These are phyloP conservation scores for Ramichloridium luteum DNA, from an alignment of 2,329 filamentous ascomycete species.

Conservation along the genomic window DNA sequence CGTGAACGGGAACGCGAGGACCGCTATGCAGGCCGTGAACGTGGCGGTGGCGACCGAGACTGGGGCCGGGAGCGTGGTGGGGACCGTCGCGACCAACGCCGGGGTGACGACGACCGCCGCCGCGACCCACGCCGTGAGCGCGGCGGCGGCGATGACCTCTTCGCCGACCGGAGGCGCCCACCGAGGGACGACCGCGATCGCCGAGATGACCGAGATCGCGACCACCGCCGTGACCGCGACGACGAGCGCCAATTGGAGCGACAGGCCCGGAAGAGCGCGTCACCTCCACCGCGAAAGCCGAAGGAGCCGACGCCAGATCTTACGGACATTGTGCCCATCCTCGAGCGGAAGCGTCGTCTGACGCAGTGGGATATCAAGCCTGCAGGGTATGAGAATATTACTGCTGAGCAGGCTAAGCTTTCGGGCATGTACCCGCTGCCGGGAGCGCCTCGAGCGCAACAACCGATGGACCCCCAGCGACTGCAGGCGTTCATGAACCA, in stretches of 20 bases:
- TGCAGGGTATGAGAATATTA: conserved; percentile 94
- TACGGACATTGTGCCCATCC: conserved; percentile 68
- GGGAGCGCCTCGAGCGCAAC: conserved; percentile 73
- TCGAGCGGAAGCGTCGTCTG: conserved; percentile 79
- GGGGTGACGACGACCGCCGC: conserved; percentile 45
- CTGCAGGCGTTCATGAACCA: conserved; percentile 94
- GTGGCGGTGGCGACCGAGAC: conserved; percentile 39
- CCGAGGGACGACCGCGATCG: conserved; percentile 31
- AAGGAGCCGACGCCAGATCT: conserved; percentile 93
- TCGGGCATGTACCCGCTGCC: conserved; percentile 98
- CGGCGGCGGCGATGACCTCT: conserved; percentile 27
- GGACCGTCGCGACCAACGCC: conserved; percentile 49
- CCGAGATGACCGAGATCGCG: conserved; percentile 28
- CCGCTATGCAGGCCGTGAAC: conserved; percentile 55
- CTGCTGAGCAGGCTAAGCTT: conserved; percentile 93
- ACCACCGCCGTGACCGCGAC: conserved; percentile 27
- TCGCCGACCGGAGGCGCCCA: conserved; percentile 16
- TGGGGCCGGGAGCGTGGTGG: conserved; percentile 59
- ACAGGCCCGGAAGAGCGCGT: conserved; percentile 51
- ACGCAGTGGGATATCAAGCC: conserved; percentile 99
- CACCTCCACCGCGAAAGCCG: conserved; percentile 73
- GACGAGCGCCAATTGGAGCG: conserved; percentile 25
- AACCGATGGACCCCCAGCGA: conserved; percentile 87
- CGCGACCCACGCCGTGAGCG: conserved; percentile 32
- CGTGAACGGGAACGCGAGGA: conserved; percentile 90